A percentile compares a stretch with the other conserved stretches of the same genome.
Conservation (phyloP, 177 flowering plant genomes). For the Vitis hybrid region DNA sequence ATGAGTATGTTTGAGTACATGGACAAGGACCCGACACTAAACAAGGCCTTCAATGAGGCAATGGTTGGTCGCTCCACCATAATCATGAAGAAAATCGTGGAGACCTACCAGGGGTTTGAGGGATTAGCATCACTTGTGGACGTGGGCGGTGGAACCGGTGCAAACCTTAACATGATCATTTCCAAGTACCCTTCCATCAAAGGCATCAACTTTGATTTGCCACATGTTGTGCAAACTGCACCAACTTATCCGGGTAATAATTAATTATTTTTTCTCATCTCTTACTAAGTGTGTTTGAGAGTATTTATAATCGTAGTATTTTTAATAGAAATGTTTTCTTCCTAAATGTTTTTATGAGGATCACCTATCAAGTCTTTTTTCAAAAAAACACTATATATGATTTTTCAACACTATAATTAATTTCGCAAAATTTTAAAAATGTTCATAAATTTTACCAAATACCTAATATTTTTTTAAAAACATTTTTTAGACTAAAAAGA, state of each 20-base stretch:
- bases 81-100: conserved; percentile 19
- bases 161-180: conserved; percentile 6
- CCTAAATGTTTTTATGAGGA: too few species aligned
- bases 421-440: too few species aligned
- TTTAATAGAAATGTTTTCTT: too few species aligned
- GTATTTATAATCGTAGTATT: too few species aligned
- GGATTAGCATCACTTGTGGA: conserved; percentile 9
- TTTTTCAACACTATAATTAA: too few species aligned
- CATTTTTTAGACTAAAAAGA: too few species aligned
- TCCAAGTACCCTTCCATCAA: conserved; percentile 17
- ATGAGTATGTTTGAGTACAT: conserved; percentile 8
- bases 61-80: conserved; percentile 13
- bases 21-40: conserved; percentile 17
- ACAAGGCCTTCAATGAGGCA: conserved; percentile 16
- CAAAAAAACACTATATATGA: too few species aligned
- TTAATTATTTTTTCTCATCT: too few species aligned
- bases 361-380: too few species aligned
- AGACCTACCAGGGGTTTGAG: conserved; percentile 22
- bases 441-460: too few species aligned
- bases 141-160: conserved; percentile 19
- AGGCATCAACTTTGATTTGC: conserved; percentile 16
- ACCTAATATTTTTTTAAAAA: too few species aligned
- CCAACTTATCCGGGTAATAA: conserved; percentile 6
- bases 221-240: conserved; percentile 2
- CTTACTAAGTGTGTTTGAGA: too few species aligned